Conservation (phyloP, 441 rosid species). For the Gossypium gossypioides region DNA sequence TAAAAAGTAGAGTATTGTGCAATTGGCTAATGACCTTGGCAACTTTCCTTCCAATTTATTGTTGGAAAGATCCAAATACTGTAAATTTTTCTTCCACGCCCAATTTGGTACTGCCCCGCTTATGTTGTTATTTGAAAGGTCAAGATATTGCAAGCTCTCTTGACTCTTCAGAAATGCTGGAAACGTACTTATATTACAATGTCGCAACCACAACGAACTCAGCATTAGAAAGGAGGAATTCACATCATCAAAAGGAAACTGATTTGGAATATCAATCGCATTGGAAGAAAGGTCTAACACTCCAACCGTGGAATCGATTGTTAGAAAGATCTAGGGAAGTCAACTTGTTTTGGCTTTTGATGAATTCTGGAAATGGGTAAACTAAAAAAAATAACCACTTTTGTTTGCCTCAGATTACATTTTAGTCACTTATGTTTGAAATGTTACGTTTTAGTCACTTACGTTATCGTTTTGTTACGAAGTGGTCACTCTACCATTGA, state of each 20-base stretch:
- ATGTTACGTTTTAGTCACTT: no score
- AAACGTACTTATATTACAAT: not conserved
- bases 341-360: constrained; percentile 9
- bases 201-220: accelerated
- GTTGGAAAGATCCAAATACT: accelerated
- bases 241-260: not conserved
- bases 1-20: constrained; percentile 25
- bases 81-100: not conserved
- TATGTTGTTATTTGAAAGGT: constrained; percentile 32
- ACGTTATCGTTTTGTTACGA: no score
- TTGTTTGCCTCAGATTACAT: no score
- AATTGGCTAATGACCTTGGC: not conserved
- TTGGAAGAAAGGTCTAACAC: not conserved
- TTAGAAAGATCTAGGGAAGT: not conserved
- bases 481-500: no score
- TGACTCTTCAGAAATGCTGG: not conserved
- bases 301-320: not conserved
- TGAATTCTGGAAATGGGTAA: constrained; percentile 25
- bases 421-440: no score
- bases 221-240: not conserved
- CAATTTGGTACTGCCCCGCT: not conserved
- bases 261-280: not conserved
- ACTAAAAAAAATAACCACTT: no score
- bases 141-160: not conserved
- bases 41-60: not conserved